phyloP scores from a whole-genome alignment of 2,329 filamentous ascomycete genomes.

The Colletotrichum australisinense region DNA sequence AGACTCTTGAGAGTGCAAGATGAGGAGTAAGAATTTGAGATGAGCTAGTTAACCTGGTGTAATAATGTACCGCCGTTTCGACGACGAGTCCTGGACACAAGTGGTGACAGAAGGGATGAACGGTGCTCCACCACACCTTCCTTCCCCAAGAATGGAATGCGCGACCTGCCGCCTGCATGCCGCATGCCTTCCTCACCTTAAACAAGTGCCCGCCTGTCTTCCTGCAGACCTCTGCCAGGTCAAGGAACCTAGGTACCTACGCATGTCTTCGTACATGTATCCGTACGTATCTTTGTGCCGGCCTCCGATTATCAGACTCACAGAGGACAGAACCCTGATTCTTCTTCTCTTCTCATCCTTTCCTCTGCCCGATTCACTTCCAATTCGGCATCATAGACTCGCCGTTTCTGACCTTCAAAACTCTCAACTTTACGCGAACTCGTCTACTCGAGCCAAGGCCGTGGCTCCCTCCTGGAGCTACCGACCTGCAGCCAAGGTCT shows the following conservation, averaged over 20 bases:
- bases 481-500: constrained; percentile 31
- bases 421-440: neutral
- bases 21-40: neutral
- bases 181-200: constrained; percentile 2
- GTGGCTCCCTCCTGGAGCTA: constrained; percentile 22
- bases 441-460: neutral
- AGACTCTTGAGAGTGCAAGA: neutral
- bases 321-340: neutral
- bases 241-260: neutral
- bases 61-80: neutral
- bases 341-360: neutral
- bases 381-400: neutral
- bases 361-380: neutral
- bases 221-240: neutral
- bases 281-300: neutral
- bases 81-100: neutral
- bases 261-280: no score
- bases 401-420: neutral
- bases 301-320: neutral
- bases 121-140: neutral
- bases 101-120: neutral
- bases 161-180: neutral
- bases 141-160: neutral
- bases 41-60: no score
- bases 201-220: neutral